Percentiles rank a stretch among this genome's conserved stretches.
Conservation (phyloP, 1,284 basidiomycete species). For the Ustilago crameri region DNA sequence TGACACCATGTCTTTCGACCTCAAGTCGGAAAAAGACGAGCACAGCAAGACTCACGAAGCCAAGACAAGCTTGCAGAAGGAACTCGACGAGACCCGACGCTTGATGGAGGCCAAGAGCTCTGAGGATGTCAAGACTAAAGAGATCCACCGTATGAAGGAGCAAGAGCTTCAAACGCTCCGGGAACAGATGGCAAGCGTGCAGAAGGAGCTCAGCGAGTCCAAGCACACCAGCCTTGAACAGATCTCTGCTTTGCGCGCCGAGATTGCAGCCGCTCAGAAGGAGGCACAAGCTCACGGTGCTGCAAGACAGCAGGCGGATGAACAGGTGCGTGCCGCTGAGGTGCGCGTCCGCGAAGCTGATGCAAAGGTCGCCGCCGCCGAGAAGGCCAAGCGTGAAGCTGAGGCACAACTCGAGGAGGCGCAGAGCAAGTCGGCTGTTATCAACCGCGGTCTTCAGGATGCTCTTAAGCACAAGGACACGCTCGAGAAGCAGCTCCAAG, state of each 20-base stretch:
- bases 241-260: constrained; percentile 66
- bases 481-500: constrained; percentile 80
- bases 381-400: constrained; percentile 77
- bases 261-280: constrained; percentile 68
- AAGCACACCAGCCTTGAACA: constrained; percentile 64
- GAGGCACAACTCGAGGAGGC: constrained; percentile 86
- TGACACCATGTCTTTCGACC: constrained; percentile 77
- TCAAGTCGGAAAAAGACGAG: constrained; percentile 76
- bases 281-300: constrained; percentile 32
- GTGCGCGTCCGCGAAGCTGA: constrained; percentile 70
- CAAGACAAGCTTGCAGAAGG: constrained; percentile 78
- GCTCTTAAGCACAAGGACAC: constrained; percentile 37
- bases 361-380: constrained; percentile 74
- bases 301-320: constrained; percentile 36
- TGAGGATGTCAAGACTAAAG: constrained; percentile 83
- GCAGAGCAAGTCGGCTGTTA: constrained; percentile 69
- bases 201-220: constrained; percentile 59
- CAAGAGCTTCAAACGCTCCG: constrained; percentile 82
- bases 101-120: constrained; percentile 85
- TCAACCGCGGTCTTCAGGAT: constrained; percentile 47
- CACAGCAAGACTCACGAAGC: constrained; percentile 72
- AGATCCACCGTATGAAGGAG: constrained; percentile 88
- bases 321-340: constrained; percentile 29
- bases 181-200: constrained; percentile 72
- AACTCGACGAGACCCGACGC: constrained; percentile 80